Percentiles rank a stretch among this genome's conserved stretches.
These are phyloP conservation scores for Parasarocladium wereldwijsianum DNA, from an alignment of 2,329 filamentous ascomycete genomes.

Conservation along the genomic window DNA sequence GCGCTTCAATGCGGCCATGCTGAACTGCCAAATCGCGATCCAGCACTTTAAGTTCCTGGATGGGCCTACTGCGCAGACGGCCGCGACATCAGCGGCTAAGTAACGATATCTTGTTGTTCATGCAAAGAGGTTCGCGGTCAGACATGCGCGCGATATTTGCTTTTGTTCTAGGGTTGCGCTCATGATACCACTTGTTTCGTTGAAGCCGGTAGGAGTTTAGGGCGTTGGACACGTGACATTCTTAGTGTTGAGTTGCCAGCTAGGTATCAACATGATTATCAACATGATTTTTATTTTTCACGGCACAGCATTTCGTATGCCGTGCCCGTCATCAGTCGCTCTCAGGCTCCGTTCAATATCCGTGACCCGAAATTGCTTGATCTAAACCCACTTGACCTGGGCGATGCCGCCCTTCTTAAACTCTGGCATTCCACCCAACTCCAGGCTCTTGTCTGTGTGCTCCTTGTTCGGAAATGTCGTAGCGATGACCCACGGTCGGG, in stretches of 20 bases:
- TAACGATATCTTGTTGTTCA: constrained; percentile 6
- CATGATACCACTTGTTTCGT: too few relatives aligned
- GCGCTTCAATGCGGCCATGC: constrained; percentile 75
- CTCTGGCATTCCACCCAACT: constrained; percentile 45
- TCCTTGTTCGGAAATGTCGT: constrained; percentile 79
- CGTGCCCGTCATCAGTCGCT: neutral
- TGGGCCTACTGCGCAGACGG: constrained; percentile 20
- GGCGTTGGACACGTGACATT: too few relatives aligned
- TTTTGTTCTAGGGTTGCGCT: too few relatives aligned
- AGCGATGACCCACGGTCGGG: constrained; percentile 57
- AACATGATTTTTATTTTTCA: too few relatives aligned
- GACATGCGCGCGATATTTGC: too few relatives aligned
- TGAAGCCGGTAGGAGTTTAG: too few relatives aligned
- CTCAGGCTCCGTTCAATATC: neutral
- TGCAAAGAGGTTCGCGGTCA: too few relatives aligned
- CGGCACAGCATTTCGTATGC: too few relatives aligned
- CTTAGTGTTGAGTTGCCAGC: too few relatives aligned
- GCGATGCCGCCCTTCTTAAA: constrained; percentile 53
- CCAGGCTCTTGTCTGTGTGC: constrained; percentile 49
- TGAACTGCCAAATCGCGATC: constrained; percentile 79
- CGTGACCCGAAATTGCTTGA: too few relatives aligned
- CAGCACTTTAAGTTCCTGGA: constrained; percentile 63
- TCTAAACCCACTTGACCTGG: constrained; percentile 43
- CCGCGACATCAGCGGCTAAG: constrained; percentile 3
- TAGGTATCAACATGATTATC: too few relatives aligned